phyloP scores from a whole-genome alignment of 2,329 filamentous ascomycete genomes.

The Aspergillus pseudotamarii region DNA sequence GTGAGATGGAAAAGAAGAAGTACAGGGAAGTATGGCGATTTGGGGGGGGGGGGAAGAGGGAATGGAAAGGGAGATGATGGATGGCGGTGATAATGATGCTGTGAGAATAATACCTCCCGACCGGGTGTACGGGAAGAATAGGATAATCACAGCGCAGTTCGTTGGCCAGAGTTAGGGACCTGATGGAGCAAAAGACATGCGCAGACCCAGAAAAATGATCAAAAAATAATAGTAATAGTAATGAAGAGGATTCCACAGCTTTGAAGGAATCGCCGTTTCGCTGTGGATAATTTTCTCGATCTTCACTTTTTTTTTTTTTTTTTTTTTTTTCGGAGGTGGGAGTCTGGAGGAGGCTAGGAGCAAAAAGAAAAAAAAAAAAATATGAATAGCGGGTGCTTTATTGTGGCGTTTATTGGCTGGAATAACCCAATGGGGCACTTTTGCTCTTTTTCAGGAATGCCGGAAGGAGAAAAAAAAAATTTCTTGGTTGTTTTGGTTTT shows the following conservation, averaged over 20 bases:
- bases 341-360: conserved; percentile 1
- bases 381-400: conserved; percentile 23
- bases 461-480: background rate
- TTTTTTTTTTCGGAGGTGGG: background rate
- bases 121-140: conserved; percentile 10
- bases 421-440: conserved; percentile 8
- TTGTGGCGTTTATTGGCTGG: conserved; percentile 28
- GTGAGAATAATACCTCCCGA: conserved; percentile 6
- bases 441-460: conserved; percentile 3
- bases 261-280: conserved; percentile 12
- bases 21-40: conserved; percentile 22
- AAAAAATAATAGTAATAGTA: conserved; percentile 23
- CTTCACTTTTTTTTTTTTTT: conserved; percentile 19
- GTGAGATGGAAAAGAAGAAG: conserved; percentile 13
- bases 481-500: conserved; percentile 6
- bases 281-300: conserved; percentile 7
- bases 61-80: conserved; percentile 15
- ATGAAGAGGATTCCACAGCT: conserved; percentile 12
- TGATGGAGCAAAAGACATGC: conserved; percentile 7
- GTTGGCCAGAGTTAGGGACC: conserved; percentile 18
- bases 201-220: conserved; percentile 14
- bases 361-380: conserved; percentile 13
- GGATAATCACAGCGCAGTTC: conserved; percentile 20
- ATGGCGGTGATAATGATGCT: conserved; percentile 9
- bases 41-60: conserved; percentile 8